Evolutionary conservation across 2,329 filamentous ascomycete genomes (phyloP).

Genomic region (Pyrenophora seminiperda): DNA sequence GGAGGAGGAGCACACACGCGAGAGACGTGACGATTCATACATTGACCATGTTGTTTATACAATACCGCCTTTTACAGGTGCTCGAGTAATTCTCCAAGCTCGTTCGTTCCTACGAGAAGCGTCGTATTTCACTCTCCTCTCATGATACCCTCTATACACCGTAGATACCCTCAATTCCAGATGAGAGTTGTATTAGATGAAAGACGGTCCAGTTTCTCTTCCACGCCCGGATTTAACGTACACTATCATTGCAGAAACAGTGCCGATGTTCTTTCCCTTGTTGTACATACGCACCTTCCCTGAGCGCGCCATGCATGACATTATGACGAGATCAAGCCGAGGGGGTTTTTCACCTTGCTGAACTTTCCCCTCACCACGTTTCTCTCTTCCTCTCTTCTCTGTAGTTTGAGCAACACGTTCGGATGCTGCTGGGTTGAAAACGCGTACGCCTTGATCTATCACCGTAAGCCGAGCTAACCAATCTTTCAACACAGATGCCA

Average conservation of each 20-base stretch:
- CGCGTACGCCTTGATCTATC: neutral
- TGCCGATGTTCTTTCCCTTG: neutral
- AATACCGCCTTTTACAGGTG: neutral
- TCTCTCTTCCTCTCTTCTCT: no score
- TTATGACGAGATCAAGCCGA: neutral
- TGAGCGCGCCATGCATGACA: neutral
- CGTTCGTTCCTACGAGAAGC: neutral
- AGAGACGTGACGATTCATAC: neutral
- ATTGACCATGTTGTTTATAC: neutral
- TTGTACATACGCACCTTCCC: neutral
- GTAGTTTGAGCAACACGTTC: no score
- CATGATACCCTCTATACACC: constrained; percentile 39
- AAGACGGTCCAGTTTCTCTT: no score
- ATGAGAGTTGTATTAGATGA: no score
- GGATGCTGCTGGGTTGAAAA: no score
- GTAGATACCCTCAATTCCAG: neutral
- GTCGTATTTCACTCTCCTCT: constrained; percentile 33
- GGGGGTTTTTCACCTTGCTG: no score
- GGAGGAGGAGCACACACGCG: neutral
- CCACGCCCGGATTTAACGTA: no score
- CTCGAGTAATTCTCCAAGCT: neutral
- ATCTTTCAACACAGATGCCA: no score
- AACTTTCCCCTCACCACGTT: no score
- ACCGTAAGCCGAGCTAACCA: neutral
- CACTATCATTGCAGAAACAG: no score